Percentiles rank a stretch among this genome's conserved stretches.
Evolutionary conservation across 2,329 filamentous ascomycete genomes (phyloP).

Genomic region (Zymoseptoria passerinii): DNA sequence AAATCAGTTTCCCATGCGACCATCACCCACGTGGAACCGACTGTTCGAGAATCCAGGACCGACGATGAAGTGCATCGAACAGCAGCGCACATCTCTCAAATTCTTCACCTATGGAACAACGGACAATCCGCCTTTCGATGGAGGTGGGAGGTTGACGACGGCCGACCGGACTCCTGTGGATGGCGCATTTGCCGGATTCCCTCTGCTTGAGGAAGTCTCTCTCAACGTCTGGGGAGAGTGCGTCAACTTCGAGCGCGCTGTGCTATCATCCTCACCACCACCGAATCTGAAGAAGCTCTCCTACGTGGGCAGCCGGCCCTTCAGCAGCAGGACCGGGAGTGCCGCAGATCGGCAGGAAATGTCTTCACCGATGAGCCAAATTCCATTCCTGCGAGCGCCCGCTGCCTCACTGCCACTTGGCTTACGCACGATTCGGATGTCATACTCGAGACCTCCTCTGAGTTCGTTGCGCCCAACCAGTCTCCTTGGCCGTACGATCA

Average conservation of each 20-base stretch:
- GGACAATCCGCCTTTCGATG: neutral
- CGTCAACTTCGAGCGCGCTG: slow-evolving; percentile 15
- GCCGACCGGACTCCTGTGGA: slow-evolving; percentile 5
- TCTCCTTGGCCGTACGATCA: slow-evolving; percentile 1
- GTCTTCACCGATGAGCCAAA: neutral
- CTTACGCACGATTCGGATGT: slow-evolving; percentile 5
- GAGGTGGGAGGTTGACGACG: neutral
- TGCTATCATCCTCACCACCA: slow-evolving; percentile 14
- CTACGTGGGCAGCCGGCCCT: slow-evolving; percentile 5
- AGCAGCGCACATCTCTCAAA: slow-evolving; percentile 16
- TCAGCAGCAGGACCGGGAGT: slow-evolving; percentile 3
- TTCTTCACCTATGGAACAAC: slow-evolving; percentile 13
- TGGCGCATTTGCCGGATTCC: slow-evolving; percentile 14
- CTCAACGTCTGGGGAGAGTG: slow-evolving; percentile 9
- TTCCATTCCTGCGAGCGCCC: slow-evolving; percentile 17
- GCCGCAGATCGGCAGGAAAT: neutral
- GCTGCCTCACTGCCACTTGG: slow-evolving; percentile 6
- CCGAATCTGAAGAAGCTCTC: slow-evolving; percentile 10
- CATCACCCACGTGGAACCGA: slow-evolving; percentile 8
- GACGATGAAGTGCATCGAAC: slow-evolving; percentile 10
- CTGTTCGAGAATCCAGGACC: slow-evolving; percentile 13
- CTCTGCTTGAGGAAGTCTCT: slow-evolving; percentile 8
- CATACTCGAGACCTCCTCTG: slow-evolving; percentile 1
- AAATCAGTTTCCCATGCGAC: neutral
- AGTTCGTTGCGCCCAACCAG: neutral